Evolutionary conservation across 768 basidiomycete species (phyloP).

Genomic region (Lyophyllum shimeji): DNA sequence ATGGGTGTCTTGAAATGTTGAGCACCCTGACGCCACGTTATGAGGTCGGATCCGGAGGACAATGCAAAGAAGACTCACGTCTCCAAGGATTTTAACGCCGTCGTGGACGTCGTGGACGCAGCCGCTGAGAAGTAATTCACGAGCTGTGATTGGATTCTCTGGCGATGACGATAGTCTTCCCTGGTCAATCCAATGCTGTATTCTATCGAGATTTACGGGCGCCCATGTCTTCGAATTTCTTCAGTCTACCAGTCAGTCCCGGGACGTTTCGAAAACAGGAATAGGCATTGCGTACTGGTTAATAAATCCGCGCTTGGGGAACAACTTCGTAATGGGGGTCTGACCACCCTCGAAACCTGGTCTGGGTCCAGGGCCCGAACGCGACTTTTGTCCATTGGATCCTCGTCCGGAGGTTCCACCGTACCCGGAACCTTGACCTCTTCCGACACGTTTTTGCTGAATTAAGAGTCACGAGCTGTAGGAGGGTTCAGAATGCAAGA

Average conservation of each 20-base stretch:
- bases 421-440: slow-evolving; percentile 88
- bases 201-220: slow-evolving; percentile 81
- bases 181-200: slow-evolving; percentile 90
- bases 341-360: slow-evolving; percentile 96
- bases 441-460: slow-evolving; percentile 92
- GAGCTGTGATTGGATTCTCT: slow-evolving; percentile 84
- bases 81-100: slow-evolving; percentile 89
- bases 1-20: slow-evolving; percentile 68
- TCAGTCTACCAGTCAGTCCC: neutral
- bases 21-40: slow-evolving; percentile 49
- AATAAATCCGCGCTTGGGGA: slow-evolving; percentile 93
- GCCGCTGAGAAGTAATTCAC: slow-evolving; percentile 79
- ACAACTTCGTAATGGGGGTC: slow-evolving; percentile 85
- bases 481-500: neutral
- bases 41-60: neutral
- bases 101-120: slow-evolving; percentile 87
- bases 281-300: slow-evolving; percentile 67
- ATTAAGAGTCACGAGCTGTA: neutral
- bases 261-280: neutral
- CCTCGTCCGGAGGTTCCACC: slow-evolving; percentile 94
- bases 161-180: slow-evolving; percentile 78
- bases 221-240: slow-evolving; percentile 79
- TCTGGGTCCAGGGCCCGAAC: slow-evolving; percentile 82
- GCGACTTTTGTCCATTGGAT: slow-evolving; percentile 93
- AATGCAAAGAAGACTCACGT: slow-evolving; percentile 46